These are phyloP conservation scores for Candida silvicultrix DNA, from an alignment of 805 yeast species.

Conservation along the genomic window DNA sequence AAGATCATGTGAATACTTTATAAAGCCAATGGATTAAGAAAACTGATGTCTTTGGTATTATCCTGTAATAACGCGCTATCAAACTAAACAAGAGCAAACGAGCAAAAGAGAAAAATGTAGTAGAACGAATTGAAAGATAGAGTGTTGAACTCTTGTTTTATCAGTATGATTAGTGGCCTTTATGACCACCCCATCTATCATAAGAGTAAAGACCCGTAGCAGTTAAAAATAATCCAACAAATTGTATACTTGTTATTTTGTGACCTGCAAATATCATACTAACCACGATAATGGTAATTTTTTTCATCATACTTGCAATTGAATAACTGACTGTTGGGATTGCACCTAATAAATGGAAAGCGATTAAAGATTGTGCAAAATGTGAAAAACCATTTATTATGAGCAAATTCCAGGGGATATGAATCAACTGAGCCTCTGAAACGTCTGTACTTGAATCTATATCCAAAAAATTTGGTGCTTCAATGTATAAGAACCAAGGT, in stretches of 20 bases:
- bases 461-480: conserved; percentile 34
- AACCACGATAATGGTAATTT: conserved; percentile 75
- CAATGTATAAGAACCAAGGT: conserved; percentile 67
- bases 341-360: conserved; percentile 75
- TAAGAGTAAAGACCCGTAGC: conserved; percentile 54
- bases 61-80: background rate
- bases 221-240: conserved; percentile 44
- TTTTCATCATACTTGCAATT: conserved; percentile 80
- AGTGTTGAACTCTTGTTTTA: too few relatives aligned
- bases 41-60: background rate
- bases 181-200: conserved; percentile 46
- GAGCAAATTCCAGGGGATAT: conserved; percentile 42
- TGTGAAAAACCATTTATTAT: conserved; percentile 69
- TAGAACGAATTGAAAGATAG: too few relatives aligned
- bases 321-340: conserved; percentile 83
- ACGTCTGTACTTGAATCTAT: conserved; percentile 9
- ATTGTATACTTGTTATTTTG: conserved; percentile 36
- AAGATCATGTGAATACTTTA: background rate
- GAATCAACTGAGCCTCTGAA: conserved; percentile 20
- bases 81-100: too few relatives aligned
- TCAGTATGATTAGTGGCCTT: background rate
- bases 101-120: too few relatives aligned
- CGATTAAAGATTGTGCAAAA: conserved; percentile 72
- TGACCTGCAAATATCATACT: conserved; percentile 64
- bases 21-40: background rate